Base-by-base conservation (phyloP, 2,329 filamentous ascomycete genomes). In the Dothidotthia symphoricarpi region DNA sequence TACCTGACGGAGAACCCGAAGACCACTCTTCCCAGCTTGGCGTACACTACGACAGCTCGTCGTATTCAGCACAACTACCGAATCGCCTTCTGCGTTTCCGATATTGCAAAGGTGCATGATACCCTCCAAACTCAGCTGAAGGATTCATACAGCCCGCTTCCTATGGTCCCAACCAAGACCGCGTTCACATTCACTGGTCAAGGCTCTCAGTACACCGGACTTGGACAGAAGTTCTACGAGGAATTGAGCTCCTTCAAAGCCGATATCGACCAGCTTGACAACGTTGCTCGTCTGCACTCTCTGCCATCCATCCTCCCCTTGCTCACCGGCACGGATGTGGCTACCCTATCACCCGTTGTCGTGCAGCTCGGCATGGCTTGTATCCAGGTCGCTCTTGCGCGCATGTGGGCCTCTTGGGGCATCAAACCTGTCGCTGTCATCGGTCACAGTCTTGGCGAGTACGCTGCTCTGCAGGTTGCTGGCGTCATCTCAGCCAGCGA, bases 401-500 rank as follows among this genome's bases (percentile, higher is more conserved):
- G 71, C 53, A 75, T 75, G 72, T 76, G 73, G 73, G 64, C 66
- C 29, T 67, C 71, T n/a, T 75, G 71, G 72, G 73, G 72, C 33
- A 60, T 82, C 61, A 69, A 78, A 46, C 73, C 76, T 55, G 66
- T 63, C 6, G 72, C 75, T 12, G 76, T 76, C 40, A 71, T 75
- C 45, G 73, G 73, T 25, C 73, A 76, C 64, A 86, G 82, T 51
- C 69, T 88, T 17, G 85, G 85, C 36, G 84, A 88, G 63, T 88
- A 87, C 53, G 83, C 85, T 25, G 84, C 85, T 27, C 76, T 88
- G 9, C 76, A 85, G 53, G 75, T 82, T 27, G 82, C 85, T 36
- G 85, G 83, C 33, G 83, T 88, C 12, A 70, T 88, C 19, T 85
- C 83, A 13, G 81, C 78, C 14, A 79, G 78, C 51, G 85, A 88